phyloP scores from a whole-genome alignment of 2,329 filamentous ascomycete genomes.

The Neofusicoccum sp. region DNA sequence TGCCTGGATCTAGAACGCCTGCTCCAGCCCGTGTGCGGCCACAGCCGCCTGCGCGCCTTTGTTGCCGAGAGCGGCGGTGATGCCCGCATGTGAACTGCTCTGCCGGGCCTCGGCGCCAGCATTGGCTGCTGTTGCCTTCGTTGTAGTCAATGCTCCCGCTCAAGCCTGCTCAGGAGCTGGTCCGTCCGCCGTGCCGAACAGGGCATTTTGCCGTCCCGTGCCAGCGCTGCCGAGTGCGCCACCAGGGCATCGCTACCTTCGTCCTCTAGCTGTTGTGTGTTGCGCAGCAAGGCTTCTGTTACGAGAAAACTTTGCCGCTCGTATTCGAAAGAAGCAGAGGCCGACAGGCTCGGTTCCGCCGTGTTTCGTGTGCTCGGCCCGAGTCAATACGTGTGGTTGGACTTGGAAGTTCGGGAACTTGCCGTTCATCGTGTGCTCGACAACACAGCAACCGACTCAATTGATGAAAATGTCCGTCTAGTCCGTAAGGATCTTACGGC shows the following conservation, averaged over 20 bases:
- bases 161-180: neutral
- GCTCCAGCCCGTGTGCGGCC: neutral
- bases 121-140: neutral
- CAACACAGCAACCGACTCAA: no score
- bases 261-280: neutral
- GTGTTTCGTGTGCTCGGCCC: neutral
- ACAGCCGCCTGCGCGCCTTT: constrained; percentile 5
- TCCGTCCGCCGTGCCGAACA: neutral
- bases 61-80: neutral
- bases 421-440: no score
- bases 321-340: neutral
- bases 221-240: neutral
- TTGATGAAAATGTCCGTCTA: no score
- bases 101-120: neutral
- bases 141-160: neutral
- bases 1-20: neutral
- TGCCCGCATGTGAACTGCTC: constrained; percentile 4
- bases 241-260: neutral
- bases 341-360: no score
- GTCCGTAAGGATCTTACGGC: no score
- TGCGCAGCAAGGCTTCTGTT: neutral
- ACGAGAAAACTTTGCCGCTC: neutral
- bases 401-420: neutral
- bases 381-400: neutral
- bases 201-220: neutral